These are phyloP conservation scores for Blastobotrys peoriensis DNA, from an alignment of 805 yeast species.

Conservation along the genomic window DNA sequence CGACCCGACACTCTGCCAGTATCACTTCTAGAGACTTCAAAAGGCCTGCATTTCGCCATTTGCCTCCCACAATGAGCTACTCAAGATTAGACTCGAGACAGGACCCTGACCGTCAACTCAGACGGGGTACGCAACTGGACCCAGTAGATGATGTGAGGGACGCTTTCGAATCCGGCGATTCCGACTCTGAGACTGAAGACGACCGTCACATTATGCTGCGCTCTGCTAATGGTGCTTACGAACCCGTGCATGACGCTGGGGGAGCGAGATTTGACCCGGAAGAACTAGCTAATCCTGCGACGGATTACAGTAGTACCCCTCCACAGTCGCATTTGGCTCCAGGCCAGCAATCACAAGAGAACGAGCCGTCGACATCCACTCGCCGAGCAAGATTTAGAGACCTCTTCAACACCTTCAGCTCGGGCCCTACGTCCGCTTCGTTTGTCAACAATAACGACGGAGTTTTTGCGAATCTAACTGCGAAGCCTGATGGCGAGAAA, in stretches of 20 bases:
- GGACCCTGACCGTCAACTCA: too few relatives aligned
- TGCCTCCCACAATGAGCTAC: too few relatives aligned
- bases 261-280: background rate
- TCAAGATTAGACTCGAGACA: too few relatives aligned
- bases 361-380: background rate
- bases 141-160: background rate
- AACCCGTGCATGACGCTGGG: background rate
- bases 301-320: background rate
- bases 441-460: conserved; percentile 53
- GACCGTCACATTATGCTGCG: background rate
- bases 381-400: background rate
- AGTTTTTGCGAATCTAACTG: conserved; percentile 85
- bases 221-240: background rate
- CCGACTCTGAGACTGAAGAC: background rate
- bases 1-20: too few relatives aligned
- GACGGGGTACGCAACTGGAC: too few relatives aligned
- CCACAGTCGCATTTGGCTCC: too few relatives aligned
- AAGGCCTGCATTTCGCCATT: too few relatives aligned
- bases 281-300: background rate
- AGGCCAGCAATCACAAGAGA: background rate
- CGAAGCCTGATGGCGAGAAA: conserved; percentile 62
- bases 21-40: too few relatives aligned
- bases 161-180: background rate
- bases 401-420: background rate
- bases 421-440: background rate